These are phyloP conservation scores for Eutreptiella sp. DNA, from an alignment of 208 protist genomes.

Conservation along the genomic window DNA sequence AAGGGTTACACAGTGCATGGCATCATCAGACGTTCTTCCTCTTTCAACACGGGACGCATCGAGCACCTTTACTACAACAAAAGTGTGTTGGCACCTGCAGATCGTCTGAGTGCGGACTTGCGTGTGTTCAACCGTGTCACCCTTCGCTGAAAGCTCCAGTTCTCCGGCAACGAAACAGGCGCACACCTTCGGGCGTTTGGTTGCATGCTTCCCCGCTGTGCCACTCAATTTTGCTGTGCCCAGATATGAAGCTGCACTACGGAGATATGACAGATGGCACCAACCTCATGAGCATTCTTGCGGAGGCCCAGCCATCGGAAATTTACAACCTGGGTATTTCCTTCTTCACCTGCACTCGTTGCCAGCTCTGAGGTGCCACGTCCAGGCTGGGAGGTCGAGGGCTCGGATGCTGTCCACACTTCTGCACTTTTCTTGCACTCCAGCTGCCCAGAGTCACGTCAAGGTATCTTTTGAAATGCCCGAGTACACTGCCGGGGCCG, in stretches of 20 bases:
- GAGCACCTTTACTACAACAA: conserved; percentile 68
- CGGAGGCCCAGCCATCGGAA: conserved; percentile 59
- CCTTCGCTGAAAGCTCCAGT: neutral
- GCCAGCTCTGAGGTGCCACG: neutral
- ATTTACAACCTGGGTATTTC: conserved; percentile 75
- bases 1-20: conserved; percentile 82
- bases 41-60: conserved; percentile 80
- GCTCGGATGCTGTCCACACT: neutral
- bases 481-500: conserved; percentile 86
- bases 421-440: conserved; percentile 36
- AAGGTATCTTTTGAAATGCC: conserved; percentile 90
- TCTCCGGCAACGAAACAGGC: neutral
- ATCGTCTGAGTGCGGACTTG: neutral
- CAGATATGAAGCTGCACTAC: conserved; percentile 71
- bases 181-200: neutral
- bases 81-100: neutral
- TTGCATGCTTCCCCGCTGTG: neutral
- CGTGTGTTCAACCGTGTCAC: neutral
- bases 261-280: conserved; percentile 84
- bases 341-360: neutral
- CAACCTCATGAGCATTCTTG: conserved; percentile 63
- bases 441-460: conserved; percentile 81
- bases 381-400: neutral
- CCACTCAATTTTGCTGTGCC: neutral
- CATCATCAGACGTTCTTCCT: conserved; percentile 78